Percentiles rank a stretch among this genome's conserved stretches.
These are phyloP conservation scores for Carallia pectinifolia DNA, from an alignment of 345 rosid genomes.

Conservation along the genomic window DNA sequence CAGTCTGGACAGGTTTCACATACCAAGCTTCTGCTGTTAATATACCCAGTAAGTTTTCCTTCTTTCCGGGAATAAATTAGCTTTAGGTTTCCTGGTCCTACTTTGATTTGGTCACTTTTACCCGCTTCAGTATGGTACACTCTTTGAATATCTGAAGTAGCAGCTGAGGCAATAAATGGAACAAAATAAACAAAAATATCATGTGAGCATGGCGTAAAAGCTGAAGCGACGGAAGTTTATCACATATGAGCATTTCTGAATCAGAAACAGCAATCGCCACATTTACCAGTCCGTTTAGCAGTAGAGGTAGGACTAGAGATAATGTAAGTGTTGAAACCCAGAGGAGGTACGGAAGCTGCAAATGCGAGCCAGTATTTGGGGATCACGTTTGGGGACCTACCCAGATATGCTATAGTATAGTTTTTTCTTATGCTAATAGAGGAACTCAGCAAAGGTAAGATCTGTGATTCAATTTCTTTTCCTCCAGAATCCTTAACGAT, in stretches of 20 bases:
- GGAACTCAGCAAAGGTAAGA: slow-evolving; percentile 61
- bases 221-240: not conserved
- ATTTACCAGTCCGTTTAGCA: slow-evolving; percentile 51
- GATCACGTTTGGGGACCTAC: slow-evolving; percentile 47
- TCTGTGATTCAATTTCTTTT: slow-evolving; percentile 69
- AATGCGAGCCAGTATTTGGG: slow-evolving; percentile 78
- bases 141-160: slow-evolving; percentile 13
- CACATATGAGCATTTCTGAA: too few species aligned
- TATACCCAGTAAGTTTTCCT: slow-evolving; percentile 53
- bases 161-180: slow-evolving; percentile 8
- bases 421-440: slow-evolving; percentile 46
- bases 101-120: slow-evolving; percentile 43
- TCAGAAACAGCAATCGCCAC: not conserved
- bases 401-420: slow-evolving; percentile 70
- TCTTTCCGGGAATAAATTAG: slow-evolving; percentile 53
- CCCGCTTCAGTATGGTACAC: slow-evolving; percentile 33
- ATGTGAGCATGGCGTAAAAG: slow-evolving; percentile 4
- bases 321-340: slow-evolving; percentile 80
- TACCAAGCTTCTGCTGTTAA: slow-evolving; percentile 61
- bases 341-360: slow-evolving; percentile 81
- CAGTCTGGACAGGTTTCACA: not conserved
- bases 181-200: not conserved
- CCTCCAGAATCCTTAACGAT: slow-evolving; percentile 71
- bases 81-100: slow-evolving; percentile 82
- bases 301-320: slow-evolving; percentile 44